These are phyloP conservation scores for Immersiporthe knoxdaviesiana DNA, from an alignment of 2,329 filamentous ascomycete species.

Conservation along the genomic window DNA sequence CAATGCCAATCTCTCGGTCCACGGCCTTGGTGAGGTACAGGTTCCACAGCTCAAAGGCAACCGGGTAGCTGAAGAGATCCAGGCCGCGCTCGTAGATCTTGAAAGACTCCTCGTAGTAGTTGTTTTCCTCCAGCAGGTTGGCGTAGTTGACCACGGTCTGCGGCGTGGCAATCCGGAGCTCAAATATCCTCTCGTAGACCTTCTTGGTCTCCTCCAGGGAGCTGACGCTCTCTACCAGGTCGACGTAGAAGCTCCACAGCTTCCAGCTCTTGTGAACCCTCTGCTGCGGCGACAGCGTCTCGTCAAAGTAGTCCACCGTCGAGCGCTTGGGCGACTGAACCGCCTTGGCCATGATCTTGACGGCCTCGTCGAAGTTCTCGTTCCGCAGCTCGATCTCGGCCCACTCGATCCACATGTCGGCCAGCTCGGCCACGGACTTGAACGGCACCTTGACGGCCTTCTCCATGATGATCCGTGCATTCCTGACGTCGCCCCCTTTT, in stretches of 20 bases:
- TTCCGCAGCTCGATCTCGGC: constrained; percentile 96
- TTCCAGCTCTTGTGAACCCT: constrained; percentile 99
- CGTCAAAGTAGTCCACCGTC: constrained; percentile 99
- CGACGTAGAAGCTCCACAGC: constrained; percentile 98
- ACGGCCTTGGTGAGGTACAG: constrained; percentile 97
- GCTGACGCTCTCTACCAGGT: constrained; percentile 92
- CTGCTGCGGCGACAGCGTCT: constrained; percentile 90
- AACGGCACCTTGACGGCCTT: constrained; percentile 98
- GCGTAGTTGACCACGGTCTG: constrained; percentile 99
- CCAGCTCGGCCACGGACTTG: constrained; percentile 94
- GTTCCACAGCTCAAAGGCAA: constrained; percentile 98
- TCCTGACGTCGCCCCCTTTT: constrained; percentile 83
- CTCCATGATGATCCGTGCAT: constrained; percentile 90
- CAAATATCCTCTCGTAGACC: constrained; percentile 96
- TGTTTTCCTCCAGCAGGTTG: constrained; percentile 89
- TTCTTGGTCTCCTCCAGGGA: constrained; percentile 89
- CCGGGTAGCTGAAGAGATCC: constrained; percentile 97
- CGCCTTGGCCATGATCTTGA: constrained; percentile 95
- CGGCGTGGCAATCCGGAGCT: constrained; percentile 94
- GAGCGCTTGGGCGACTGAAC: constrained; percentile 96
- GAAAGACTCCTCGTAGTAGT: constrained; percentile 97
- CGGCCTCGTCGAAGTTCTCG: constrained; percentile 93
- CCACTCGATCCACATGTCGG: constrained; percentile 99
- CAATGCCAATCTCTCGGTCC: constrained; percentile 93
- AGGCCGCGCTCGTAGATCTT: constrained; percentile 95